Evolutionary conservation across 768 basidiomycete genomes (phyloP).

Genomic region (Strobilomyces confusus): DNA sequence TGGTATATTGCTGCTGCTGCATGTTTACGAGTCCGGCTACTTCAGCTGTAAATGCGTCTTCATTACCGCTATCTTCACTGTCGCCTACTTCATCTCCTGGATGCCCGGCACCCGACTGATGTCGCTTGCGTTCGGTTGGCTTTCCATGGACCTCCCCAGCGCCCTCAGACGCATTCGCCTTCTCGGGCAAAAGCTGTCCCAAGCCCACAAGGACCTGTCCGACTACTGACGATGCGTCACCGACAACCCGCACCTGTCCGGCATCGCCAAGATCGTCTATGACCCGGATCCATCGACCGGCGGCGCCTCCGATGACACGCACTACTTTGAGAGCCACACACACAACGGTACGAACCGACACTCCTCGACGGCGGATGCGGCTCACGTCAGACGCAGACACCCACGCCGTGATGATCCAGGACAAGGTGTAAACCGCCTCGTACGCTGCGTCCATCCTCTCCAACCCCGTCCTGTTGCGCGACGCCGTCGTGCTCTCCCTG

Average conservation of each 20-base stretch:
- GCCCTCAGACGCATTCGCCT: conserved; percentile 46
- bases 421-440: conserved; percentile 88
- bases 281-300: conserved; percentile 29
- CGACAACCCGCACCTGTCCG: conserved; percentile 46
- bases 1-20: too few relatives aligned
- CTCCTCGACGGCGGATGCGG: neutral
- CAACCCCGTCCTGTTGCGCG: conserved; percentile 76
- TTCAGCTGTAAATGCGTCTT: neutral
- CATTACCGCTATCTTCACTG: neutral
- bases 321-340: conserved; percentile 90
- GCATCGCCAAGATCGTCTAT: conserved; percentile 40
- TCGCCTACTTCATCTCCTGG: neutral
- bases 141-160: conserved; percentile 23
- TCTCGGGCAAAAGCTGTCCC: conserved; percentile 60
- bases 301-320: conserved; percentile 63
- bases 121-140: neutral
- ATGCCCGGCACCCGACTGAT: neutral
- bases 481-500: conserved; percentile 83
- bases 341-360: conserved; percentile 62
- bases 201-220: conserved; percentile 53
- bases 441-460: conserved; percentile 90
- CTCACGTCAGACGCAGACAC: conserved; percentile 55
- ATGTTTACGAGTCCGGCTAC: too few relatives aligned
- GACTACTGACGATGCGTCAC: conserved; percentile 61
- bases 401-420: conserved; percentile 95